Evolutionary conservation across 805 yeast genomes (phyloP), one percentile per base, ranked within the genome.

Genomic region (Ogataea degrootiae): DNA sequence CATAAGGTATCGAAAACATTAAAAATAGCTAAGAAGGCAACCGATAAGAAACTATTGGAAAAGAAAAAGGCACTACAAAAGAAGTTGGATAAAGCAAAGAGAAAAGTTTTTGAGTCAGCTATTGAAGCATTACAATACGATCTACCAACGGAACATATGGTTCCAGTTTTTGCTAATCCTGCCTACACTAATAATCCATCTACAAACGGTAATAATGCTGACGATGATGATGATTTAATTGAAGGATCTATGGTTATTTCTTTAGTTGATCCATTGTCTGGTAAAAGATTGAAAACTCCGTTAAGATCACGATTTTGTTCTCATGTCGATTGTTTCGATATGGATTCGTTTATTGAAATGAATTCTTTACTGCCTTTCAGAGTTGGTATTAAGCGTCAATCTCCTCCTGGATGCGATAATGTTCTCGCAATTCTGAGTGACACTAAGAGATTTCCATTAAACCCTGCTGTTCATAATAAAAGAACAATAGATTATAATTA

Each of bases 251-350:
- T 64, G 48, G 44, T 60, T 29, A 45, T 67, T n/a, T 62, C 70
- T 0, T 47, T 67, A 19, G 45, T 51, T 26, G 71, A 67, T 40
- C 71, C 71, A 5, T 47, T 67, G 2, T 58, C 68, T 1, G 67
- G 67, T n/a, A 48, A 46, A 12, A 43, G 59, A 37, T 39, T 66
- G 47, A 48, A 45, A 4, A 63, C 61, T 2, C 71, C 71, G 1
- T 44, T 66, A n/a, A 48, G 67, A 39, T 55, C 66, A 1, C 49
- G 58, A 35, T 63, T 46, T 41, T 67, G 71, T 49, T 61, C 70
- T 2, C 71, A 67, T 50, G 43, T 65, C 14, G 69, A 65, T 43
- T 67, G 70, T 45, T 67, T 67, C 44, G 71, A 67, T 46, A 48
- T 66, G 44, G 52, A 52, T 5, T 56, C 65, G 4, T 67, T 67